Evolutionary conservation across 2,329 filamentous ascomycete species (phyloP), one percentile per base, ranked within the genome.

Genomic region (Lachnellula occidentalis): DNA sequence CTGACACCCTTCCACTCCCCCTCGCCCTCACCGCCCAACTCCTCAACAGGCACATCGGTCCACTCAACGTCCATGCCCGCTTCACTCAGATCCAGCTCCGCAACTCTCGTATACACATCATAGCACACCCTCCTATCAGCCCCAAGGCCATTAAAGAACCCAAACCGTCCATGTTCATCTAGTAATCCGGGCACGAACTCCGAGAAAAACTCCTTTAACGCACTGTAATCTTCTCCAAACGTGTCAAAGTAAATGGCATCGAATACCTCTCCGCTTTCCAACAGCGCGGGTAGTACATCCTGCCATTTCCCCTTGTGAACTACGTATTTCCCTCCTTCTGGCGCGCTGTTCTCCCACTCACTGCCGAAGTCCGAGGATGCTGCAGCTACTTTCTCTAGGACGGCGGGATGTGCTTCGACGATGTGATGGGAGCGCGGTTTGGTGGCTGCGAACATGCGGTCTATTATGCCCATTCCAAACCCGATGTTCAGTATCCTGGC

Each of bases 161-260:
- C 86, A 69, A 95, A 95, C 8, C 86, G 80, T 56, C 92, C 88
- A 4, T 80, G 73, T 21, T 79, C 76, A 61, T 88, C 85, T 45
- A 99, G 74, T 51, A 97, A 71, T 0, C 83, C 86, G 34, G 94
- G 89, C 11, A 97, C 85, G 63, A 87, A 84, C 70, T 97, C 94
- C 2, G 81, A 86, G 69, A 97, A 96, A 74, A 97, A 96, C 56
- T 85, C 78, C 46, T 87, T 86, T 27, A 97, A 82, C 69, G 92
- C 88, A 2, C 78, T 77, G 72, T 97, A 99, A 60, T 94, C 89
- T 73, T 99, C 94, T 6, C 91, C 94, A 70, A 97, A 97, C 0
- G 94, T 99, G 69, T 99, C 94, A 67, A 96, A 97, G 75, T 97
- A 99, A 62, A 99, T 90, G 27, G 87, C 89, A 67, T 95, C 89